Evolutionary conservation across 441 rosid species (phyloP).

Genomic region (Adansonia grandidieri): DNA sequence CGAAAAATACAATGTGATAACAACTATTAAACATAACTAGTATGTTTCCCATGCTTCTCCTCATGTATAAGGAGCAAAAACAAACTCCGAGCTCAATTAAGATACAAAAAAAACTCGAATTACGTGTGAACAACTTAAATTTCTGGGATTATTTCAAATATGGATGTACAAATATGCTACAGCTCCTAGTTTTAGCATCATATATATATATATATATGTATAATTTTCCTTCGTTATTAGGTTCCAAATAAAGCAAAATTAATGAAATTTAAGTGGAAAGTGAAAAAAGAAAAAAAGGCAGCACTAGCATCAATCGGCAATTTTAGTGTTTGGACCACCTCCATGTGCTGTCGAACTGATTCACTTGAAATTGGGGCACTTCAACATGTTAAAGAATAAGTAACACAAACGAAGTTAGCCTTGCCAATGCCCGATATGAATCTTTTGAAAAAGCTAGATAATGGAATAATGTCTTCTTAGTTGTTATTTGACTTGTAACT

Average conservation of each 20-base stretch:
- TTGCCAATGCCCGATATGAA: constrained; percentile 21
- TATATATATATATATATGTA: neutral
- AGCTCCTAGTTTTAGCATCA: neutral
- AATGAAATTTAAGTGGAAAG: constrained; percentile 4
- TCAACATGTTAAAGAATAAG: constrained; percentile 15
- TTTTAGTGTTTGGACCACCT: constrained; percentile 18
- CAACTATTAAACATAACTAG: too few species aligned
- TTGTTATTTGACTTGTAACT: too few species aligned
- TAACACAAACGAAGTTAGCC: neutral
- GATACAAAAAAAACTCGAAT: too few species aligned
- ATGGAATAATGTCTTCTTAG: too few species aligned
- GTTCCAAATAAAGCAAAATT: neutral
- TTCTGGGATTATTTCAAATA: too few species aligned
- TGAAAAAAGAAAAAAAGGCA: neutral
- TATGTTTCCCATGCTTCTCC: too few species aligned
- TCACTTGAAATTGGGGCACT: constrained; percentile 29
- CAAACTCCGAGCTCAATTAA: too few species aligned
- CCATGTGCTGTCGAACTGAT: constrained; percentile 19
- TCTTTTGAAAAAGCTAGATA: constrained; percentile 26
- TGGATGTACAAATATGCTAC: too few species aligned
- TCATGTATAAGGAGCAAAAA: too few species aligned
- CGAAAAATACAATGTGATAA: too few species aligned
- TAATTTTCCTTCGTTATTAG: neutral
- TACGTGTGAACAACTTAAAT: too few species aligned
- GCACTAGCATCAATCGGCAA: neutral